Conservation (phyloP, 345 rosid genomes). For the Brassica rapa region DNA sequence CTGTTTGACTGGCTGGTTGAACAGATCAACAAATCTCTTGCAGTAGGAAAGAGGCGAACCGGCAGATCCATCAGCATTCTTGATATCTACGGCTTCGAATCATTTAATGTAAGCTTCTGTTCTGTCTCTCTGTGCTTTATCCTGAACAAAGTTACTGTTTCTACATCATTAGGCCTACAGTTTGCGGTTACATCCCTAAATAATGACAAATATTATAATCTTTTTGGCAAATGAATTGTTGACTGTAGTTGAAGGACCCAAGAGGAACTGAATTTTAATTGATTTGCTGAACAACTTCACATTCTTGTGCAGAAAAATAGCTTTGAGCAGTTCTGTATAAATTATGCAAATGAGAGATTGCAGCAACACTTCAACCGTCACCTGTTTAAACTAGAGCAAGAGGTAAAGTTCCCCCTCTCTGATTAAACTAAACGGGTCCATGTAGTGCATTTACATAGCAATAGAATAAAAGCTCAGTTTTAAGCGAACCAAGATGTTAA, state of each 20-base stretch:
- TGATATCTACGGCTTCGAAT: slow-evolving; percentile 98
- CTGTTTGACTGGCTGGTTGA: slow-evolving; percentile 96
- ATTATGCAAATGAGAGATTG: slow-evolving; percentile 97
- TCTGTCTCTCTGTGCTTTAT: neutral
- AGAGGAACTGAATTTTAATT: too few species aligned
- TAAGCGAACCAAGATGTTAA: neutral
- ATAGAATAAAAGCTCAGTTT: neutral
- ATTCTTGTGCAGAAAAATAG: slow-evolving; percentile 79
- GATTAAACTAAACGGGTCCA: neutral
- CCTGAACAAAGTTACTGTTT: neutral
- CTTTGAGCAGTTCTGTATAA: slow-evolving; percentile 98
- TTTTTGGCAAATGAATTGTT: slow-evolving; percentile 1
- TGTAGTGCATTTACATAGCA: neutral
- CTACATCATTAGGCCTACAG: slow-evolving; percentile 5
- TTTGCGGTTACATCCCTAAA: neutral
- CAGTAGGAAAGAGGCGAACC: slow-evolving; percentile 88
- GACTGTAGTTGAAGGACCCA: neutral
- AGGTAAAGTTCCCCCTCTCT: slow-evolving; percentile 51
- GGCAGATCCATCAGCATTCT: slow-evolving; percentile 99
- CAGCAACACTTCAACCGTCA: slow-evolving; percentile 99
- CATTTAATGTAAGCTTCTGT: slow-evolving; percentile 72
- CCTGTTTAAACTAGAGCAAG: slow-evolving; percentile 95
- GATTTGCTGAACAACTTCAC: slow-evolving; percentile 17
- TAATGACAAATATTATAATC: neutral
- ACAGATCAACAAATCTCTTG: slow-evolving; percentile 93